These are phyloP conservation scores for Phytophthora multivora DNA, from an alignment of 352 stramenopile species.

Conservation along the genomic window DNA sequence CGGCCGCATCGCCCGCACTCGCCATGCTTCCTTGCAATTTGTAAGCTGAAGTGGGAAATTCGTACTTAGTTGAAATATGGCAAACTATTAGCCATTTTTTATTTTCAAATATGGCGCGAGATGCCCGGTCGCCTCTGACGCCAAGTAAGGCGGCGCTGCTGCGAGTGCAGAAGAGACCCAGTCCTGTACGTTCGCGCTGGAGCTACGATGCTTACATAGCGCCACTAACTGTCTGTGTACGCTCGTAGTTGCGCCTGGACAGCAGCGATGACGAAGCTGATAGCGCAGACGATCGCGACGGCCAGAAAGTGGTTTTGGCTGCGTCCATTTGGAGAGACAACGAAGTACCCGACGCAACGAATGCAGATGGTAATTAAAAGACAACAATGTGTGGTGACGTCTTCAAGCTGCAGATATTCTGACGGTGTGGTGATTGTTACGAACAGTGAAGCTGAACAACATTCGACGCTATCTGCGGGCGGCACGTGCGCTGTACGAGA, in stretches of 20 bases:
- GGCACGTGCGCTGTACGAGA: constrained; percentile 68
- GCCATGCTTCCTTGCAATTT: too few relatives aligned
- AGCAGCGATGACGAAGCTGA: constrained; percentile 22
- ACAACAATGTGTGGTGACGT: not conserved
- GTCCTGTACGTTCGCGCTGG: constrained; percentile 10
- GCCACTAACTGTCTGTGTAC: not conserved
- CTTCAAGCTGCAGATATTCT: not conserved
- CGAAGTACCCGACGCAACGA: constrained; percentile 12
- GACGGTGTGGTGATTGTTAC: not conserved
- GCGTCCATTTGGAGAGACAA: constrained; percentile 27
- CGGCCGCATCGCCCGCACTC: constrained; percentile 34
- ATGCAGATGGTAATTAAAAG: constrained; percentile 30
- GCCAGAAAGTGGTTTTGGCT: constrained; percentile 12
- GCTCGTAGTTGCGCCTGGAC: constrained; percentile 27
- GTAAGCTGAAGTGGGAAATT: constrained; percentile 6
- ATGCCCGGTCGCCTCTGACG: constrained; percentile 25
- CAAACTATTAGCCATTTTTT: not conserved
- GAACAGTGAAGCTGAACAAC: constrained; percentile 61
- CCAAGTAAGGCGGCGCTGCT: constrained; percentile 31
- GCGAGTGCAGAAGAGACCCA: constrained; percentile 28
- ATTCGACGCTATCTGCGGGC: constrained; percentile 64
- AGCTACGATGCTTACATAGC: not conserved
- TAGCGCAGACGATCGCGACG: constrained; percentile 23
- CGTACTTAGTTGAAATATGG: not conserved
- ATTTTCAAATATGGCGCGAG: not conserved